phyloP scores from a whole-genome alignment of 2,329 filamentous ascomycete genomes.

The Alternaria metachromatica region DNA sequence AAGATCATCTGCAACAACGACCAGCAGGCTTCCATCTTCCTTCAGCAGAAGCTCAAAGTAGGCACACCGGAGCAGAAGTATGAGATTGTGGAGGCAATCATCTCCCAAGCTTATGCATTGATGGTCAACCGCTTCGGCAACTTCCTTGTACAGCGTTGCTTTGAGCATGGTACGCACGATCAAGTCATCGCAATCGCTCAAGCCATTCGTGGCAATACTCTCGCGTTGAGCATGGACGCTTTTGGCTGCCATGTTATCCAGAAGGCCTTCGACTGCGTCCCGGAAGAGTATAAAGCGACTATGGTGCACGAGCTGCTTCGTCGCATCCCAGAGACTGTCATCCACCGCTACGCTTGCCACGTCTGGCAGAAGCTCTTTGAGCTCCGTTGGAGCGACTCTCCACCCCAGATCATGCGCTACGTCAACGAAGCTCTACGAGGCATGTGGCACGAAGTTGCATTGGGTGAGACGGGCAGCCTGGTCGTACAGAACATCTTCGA shows the following conservation, averaged over 20 bases:
- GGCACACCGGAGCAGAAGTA: constrained; percentile 95
- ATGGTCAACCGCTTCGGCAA: constrained; percentile 99
- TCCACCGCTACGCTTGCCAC: constrained; percentile 97
- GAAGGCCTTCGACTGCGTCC: constrained; percentile 97
- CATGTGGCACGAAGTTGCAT: constrained; percentile 98
- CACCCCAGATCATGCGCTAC: constrained; percentile 97
- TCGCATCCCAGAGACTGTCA: constrained; percentile 95
- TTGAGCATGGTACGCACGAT: constrained; percentile 94
- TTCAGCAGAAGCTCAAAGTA: constrained; percentile 98
- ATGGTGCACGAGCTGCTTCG: constrained; percentile 99
- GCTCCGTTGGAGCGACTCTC: constrained; percentile 91
- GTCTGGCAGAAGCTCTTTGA: constrained; percentile 99
- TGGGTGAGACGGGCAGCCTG: constrained; percentile 95
- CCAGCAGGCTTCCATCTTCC: constrained; percentile 97
- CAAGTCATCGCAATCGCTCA: constrained; percentile 94
- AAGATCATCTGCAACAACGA: constrained; percentile 99
- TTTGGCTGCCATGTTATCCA: constrained; percentile 98
- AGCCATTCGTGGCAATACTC: constrained; percentile 89
- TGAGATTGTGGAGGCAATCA: constrained; percentile 95
- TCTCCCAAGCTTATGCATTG: constrained; percentile 89
- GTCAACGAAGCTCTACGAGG: constrained; percentile 94
- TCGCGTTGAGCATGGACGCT: constrained; percentile 96
- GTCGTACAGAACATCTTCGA: constrained; percentile 99
- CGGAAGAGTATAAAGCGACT: constrained; percentile 95
- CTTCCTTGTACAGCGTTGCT: constrained; percentile 97